Evolutionary conservation across 345 rosid species (phyloP), one percentile per base, ranked within the genome.

Genomic region (Crucihimalaya himalaica): DNA sequence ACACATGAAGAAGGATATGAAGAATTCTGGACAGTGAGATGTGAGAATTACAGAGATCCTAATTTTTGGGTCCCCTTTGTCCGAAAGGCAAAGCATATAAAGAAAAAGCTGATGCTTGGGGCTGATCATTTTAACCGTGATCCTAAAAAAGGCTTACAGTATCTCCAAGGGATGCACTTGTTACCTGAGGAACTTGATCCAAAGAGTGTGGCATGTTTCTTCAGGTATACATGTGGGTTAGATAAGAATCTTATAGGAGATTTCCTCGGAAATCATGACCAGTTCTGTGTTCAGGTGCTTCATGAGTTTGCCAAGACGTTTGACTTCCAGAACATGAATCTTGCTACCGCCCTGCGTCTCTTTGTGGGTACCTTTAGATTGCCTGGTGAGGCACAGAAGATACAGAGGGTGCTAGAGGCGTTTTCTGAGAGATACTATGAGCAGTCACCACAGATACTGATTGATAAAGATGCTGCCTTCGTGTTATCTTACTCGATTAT

Each of bases 331-430:
- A 86, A 71, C 53, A 86, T 89, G 92, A 87, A 62, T 80, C 72
- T 89, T 54, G 96, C 86, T 79, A 77, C 77, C 15, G 96, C 96
- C 5, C 74, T 89, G 83, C 87, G 96, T 62, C 83, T 89, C 31
- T 87, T 89, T 74, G 77, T 89, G 57, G 96, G 87, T 60, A 86
- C 92, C 32, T 89, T 89, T 73, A 84, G 89, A 66, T 76, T 89
- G 79, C 90, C 96, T 62, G 96, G 92, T 2, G 96, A 89, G 78
- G 84, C 92, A 23, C 96, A 89, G 83, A 89, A 89, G 82, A 89
- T 89, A 73, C 87, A 87, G 64, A 82, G 96, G 77, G 90, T 87
- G 63, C 88, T 89, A 34, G 96, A 87, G 79, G 96, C 96, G 19
- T 89, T 89, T 82, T 80, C 92, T 70, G 92, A 87, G 78, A 80